Evolutionary conservation across 176 grass and related monocot genomes (phyloP).

Genomic region (Eleusine indica): DNA sequence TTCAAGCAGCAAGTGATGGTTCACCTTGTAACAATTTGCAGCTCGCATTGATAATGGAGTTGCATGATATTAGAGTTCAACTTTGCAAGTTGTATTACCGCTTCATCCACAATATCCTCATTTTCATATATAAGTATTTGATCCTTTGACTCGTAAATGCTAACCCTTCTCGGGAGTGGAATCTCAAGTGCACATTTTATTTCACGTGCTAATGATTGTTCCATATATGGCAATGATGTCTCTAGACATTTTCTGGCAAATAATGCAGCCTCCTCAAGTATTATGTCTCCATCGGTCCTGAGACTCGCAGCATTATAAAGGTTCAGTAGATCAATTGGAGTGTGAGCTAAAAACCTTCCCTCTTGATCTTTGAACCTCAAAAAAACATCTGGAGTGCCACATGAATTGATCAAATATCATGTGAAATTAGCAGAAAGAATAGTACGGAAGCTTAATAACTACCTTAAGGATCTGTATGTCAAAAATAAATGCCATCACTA

Average conservation of each 20-base stretch:
- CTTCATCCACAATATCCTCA: not conserved
- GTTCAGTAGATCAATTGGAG: not conserved
- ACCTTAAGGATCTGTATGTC: no score
- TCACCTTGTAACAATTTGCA: not conserved
- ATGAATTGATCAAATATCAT: not conserved
- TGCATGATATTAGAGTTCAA: constrained; percentile 6
- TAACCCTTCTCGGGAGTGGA: not conserved
- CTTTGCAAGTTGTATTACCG: not conserved
- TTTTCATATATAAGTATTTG: not conserved
- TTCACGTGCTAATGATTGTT: not conserved
- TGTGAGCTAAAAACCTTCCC: not conserved
- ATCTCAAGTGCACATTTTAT: constrained; percentile 8
- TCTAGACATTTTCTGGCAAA: not conserved
- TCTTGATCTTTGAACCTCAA: not conserved
- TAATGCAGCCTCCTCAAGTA: not conserved
- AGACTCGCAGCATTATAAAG: not conserved
- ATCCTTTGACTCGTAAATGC: not conserved
- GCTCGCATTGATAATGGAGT: not conserved
- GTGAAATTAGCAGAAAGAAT: not conserved
- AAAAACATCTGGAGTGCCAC: not conserved
- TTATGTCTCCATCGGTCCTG: not conserved
- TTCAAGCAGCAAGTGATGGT: not conserved
- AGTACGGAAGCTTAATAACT: no score
- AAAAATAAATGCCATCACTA: no score
- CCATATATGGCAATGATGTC: not conserved